Evolutionary conservation across 495 filamentous ascomycete genomes (phyloP).

Genomic region (Penicillium subrubescens): DNA sequence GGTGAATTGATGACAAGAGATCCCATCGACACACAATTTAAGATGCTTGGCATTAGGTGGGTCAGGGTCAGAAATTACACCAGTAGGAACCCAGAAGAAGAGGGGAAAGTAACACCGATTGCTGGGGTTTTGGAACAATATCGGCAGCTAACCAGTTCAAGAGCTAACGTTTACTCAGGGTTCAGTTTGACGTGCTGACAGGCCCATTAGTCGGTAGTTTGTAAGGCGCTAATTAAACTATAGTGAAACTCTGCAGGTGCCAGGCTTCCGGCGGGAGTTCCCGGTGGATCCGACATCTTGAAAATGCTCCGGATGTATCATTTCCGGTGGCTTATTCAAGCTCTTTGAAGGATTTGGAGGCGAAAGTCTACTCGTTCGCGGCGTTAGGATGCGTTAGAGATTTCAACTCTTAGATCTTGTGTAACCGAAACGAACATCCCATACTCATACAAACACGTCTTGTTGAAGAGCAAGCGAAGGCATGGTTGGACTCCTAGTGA

Average conservation of each 20-base stretch:
- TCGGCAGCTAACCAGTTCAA: background rate
- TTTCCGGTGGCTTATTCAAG: background rate
- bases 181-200: constrained; percentile 16
- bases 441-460: background rate
- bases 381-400: no score
- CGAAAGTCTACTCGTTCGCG: background rate
- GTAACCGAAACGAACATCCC: background rate
- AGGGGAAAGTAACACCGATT: background rate
- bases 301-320: background rate
- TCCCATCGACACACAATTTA: background rate
- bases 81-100: background rate
- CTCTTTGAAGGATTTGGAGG: background rate
- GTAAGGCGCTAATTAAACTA: constrained; percentile 14
- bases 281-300: background rate
- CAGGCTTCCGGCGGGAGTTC: background rate
- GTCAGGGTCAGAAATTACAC: no score
- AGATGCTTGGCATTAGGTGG: background rate
- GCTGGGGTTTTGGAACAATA: constrained; percentile 5
- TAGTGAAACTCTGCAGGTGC: constrained; percentile 1
- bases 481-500: no score
- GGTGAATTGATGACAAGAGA: background rate
- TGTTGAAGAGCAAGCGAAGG: background rate
- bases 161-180: background rate
- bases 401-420: background rate
- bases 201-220: constrained; percentile 11